A percentile compares a stretch with the other conserved stretches of the same genome.
phyloP scores from a whole-genome alignment of 495 filamentous ascomycete genomes.

The Rostrohypoxylon terebratum region DNA sequence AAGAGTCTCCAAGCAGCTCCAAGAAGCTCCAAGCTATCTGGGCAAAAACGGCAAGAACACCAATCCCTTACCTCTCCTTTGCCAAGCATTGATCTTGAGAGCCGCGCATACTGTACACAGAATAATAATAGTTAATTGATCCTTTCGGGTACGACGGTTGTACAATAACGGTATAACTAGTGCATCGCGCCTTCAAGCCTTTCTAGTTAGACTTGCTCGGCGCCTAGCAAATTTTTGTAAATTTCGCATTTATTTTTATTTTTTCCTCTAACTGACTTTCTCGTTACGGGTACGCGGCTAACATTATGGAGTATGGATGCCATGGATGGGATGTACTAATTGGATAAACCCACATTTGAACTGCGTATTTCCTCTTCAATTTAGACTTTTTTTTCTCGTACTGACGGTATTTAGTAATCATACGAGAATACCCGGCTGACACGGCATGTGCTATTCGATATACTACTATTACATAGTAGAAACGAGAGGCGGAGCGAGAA shows the following conservation, averaged over 20 bases:
- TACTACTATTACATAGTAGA: no score
- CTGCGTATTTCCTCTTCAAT: neutral
- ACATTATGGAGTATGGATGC: neutral
- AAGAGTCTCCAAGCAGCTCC: no score
- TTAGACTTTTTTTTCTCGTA: constrained; percentile 1
- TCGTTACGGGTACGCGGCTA: neutral
- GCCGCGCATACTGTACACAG: neutral
- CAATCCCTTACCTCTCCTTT: neutral
- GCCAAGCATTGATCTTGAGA: neutral
- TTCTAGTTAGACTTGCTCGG: neutral
- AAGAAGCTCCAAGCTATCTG: neutral
- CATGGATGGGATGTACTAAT: neutral
- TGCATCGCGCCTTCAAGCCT: neutral
- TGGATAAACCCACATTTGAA: neutral
- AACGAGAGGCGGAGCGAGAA: neutral
- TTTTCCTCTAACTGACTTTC: neutral
- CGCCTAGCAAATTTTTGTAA: neutral
- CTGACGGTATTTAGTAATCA: neutral
- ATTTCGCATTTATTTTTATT: neutral
- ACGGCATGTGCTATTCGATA: neutral
- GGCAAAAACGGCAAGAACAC: neutral
- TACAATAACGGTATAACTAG: constrained; percentile 2
- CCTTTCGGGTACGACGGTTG: constrained; percentile 3
- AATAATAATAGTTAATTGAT: constrained; percentile 14
- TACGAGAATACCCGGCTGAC: constrained; percentile 8